Evolutionary conservation across 257 asterid species (phyloP), one percentile per base, ranked within the genome.

Genomic region (Thymus mandschuricus): DNA sequence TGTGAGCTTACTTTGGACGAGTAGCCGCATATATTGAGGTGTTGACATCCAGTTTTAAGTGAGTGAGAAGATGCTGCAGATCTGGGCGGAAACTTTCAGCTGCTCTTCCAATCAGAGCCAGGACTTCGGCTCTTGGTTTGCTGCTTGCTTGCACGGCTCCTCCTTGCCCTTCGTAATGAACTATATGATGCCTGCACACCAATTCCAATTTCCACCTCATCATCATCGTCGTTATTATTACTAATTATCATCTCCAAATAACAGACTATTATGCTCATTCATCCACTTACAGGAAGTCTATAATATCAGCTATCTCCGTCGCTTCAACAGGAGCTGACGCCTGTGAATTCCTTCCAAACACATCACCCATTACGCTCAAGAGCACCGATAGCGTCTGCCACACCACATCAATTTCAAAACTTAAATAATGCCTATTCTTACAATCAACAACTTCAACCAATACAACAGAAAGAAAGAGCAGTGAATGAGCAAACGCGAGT

Each of bases 141-240:
- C 97, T 89, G 88, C 70, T 87, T 28, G 87, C 79, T 80, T 92
- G 97, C 59, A 92, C 98, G 4, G 98, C 84, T 21, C 96, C 97
- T 64, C 96, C 97, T 68, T 93, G 96, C 68, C 97, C 97, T 75
- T 91, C 97, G 3, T 91, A 94, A 82, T 94, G 98, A 52, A 85
- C 87, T 55, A 94, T 82, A 71, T 91, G 97, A 82, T 95, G 92
- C 71, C 97, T 93, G 85, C 70, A 70, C 64, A 71, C 21, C 65
- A 38, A 38, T 38, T 38, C 41, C 29, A 38, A 28, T 50, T 49
- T 5, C 3, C 29, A 41, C 51, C 11, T 34, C 6, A 29, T 27
- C 12, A 44, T 5, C 7, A 38, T 38, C 6, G 6, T 5, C 40
- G 5, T 35, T 3, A 35, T 3, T 7, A 38, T 38, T 34, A 34